Percentiles rank a stretch among this genome's conserved stretches.
Conservation (phyloP, 2,329 filamentous ascomycete species). For the Lecanicillium sp. region DNA sequence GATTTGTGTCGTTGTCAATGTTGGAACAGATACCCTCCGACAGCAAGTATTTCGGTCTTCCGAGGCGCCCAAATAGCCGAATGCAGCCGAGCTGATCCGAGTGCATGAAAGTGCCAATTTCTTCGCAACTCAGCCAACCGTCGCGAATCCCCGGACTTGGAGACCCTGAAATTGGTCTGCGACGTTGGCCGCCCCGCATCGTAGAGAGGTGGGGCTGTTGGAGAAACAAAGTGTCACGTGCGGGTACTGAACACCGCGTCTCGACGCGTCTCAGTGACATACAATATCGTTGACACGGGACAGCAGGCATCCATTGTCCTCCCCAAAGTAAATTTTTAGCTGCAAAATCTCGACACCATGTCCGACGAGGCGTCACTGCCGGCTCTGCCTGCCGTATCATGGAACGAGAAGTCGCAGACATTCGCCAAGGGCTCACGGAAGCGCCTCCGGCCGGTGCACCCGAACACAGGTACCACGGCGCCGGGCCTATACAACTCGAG, state of each 20-base stretch:
- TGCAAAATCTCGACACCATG: conserved; percentile 23
- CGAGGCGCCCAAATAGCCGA: not conserved
- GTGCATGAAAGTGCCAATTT: not conserved
- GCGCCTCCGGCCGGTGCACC: conserved; percentile 30
- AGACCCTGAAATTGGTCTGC: conserved; percentile 6
- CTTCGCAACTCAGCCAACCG: not conserved
- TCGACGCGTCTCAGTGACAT: no score
- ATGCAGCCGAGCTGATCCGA: not conserved
- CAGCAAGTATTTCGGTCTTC: no score
- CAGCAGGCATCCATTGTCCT: no score
- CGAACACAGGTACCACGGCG: conserved; percentile 9
- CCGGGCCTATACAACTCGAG: conserved; percentile 48
- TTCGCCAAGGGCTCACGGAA: conserved; percentile 36
- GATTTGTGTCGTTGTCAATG: not conserved
- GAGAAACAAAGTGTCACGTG: no score
- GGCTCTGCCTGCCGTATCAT: conserved; percentile 31
- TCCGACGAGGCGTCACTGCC: conserved; percentile 38
- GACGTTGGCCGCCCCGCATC: conserved; percentile 3
- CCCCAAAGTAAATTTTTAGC: not conserved
- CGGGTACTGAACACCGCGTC: no score
- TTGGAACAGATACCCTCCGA: no score
- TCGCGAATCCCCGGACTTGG: not conserved
- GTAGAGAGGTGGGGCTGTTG: no score
- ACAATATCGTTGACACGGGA: no score
- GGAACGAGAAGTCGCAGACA: conserved; percentile 33